Percentiles rank a stretch among this genome's conserved stretches.
Evolutionary conservation across 2,329 filamentous ascomycete genomes (phyloP).

Genomic region (Sporothrix phasma): DNA sequence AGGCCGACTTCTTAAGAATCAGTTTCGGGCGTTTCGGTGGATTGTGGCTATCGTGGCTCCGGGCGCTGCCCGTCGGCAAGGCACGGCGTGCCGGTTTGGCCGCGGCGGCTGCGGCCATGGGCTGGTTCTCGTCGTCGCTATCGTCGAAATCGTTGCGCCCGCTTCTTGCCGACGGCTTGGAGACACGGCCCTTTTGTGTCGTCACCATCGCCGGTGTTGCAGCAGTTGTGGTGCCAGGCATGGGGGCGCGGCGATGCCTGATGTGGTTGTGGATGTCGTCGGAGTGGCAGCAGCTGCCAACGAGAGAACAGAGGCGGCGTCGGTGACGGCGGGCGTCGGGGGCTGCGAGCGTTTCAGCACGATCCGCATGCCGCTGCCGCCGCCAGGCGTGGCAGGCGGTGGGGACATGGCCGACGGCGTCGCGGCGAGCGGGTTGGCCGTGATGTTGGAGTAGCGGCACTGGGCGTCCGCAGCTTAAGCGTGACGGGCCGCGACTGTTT

Average conservation of each 20-base stretch:
- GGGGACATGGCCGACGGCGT: constrained; percentile 19
- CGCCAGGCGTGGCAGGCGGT: constrained; percentile 16
- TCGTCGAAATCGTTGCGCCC: constrained; percentile 45
- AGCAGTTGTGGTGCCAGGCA: not conserved
- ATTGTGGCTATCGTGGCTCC: constrained; percentile 6
- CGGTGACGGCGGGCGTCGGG: constrained; percentile 24
- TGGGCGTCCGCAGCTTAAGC: constrained; percentile 17
- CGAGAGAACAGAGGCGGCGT: constrained; percentile 18
- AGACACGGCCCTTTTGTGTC: constrained; percentile 50
- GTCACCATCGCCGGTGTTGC: constrained; percentile 27
- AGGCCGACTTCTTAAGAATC: constrained; percentile 25
- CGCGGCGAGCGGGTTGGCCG: constrained; percentile 14
- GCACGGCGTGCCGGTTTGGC: constrained; percentile 3
- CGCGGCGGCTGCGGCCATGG: not conserved
- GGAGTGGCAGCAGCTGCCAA: not conserved
- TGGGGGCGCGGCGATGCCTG: not conserved
- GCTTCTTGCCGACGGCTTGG: constrained; percentile 56
- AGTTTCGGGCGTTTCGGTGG: constrained; percentile 46
- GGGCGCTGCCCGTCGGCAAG: constrained; percentile 19
- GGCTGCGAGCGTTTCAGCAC: constrained; percentile 23
- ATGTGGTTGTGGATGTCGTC: not conserved
- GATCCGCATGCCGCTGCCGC: constrained; percentile 21
- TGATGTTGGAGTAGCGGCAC: constrained; percentile 8
- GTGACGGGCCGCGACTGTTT: constrained; percentile 17
- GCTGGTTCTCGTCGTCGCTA: constrained; percentile 32